A percentile compares a stretch with the other conserved stretches of the same genome.
Conservation (phyloP, 176 grass and related monocot genomes). For the Paspalum vaginatum region DNA sequence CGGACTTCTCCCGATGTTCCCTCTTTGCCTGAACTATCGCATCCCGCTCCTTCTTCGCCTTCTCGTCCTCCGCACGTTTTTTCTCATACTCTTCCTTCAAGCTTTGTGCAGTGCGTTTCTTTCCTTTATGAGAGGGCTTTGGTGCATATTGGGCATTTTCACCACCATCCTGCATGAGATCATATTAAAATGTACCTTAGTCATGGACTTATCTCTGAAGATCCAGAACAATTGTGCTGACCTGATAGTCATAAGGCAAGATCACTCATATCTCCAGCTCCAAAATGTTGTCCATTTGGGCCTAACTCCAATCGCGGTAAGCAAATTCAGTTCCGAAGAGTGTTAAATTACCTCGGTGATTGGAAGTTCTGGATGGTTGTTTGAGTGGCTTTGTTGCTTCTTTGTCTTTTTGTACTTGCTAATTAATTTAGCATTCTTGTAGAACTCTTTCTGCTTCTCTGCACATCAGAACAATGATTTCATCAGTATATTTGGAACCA, state of each 20-base stretch:
- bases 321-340: not conserved
- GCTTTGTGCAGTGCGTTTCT: slow-evolving; percentile 49
- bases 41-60: slow-evolving; percentile 67
- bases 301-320: not conserved
- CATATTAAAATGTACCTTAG: not conserved
- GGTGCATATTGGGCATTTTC: slow-evolving; percentile 21
- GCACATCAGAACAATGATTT: slow-evolving; percentile 17
- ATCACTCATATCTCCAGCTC: not conserved
- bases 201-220: not conserved
- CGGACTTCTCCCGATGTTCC: slow-evolving; percentile 57
- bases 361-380: slow-evolving; percentile 29
- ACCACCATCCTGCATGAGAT: slow-evolving; percentile 35
- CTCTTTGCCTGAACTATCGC: slow-evolving; percentile 57
- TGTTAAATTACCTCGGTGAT: slow-evolving; percentile 49
- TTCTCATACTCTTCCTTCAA: slow-evolving; percentile 86
- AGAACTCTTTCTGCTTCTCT: slow-evolving; percentile 93
- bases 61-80: slow-evolving; percentile 68
- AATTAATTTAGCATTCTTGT: slow-evolving; percentile 84
- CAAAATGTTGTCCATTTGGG: not conserved
- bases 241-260: not conserved
- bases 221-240: not conserved
- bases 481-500: slow-evolving; percentile 1
- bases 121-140: slow-evolving; percentile 53
- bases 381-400: slow-evolving; percentile 57
- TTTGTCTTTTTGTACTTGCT: slow-evolving; percentile 68